These are phyloP conservation scores for Tetrapyrgos nigripes DNA, from an alignment of 1,284 basidiomycete genomes.

Conservation along the genomic window DNA sequence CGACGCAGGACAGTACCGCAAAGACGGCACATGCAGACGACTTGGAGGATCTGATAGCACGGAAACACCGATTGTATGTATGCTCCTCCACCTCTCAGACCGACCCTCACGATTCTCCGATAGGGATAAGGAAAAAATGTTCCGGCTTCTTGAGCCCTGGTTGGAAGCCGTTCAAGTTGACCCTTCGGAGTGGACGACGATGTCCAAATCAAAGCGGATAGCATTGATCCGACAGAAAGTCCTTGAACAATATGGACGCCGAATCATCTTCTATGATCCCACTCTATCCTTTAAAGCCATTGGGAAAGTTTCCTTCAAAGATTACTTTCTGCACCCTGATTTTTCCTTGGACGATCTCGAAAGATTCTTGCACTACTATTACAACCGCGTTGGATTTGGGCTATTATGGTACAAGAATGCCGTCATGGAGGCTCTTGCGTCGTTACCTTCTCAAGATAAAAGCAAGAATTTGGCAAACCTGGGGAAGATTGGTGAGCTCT, in stretches of 20 bases:
- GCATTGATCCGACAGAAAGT: background rate
- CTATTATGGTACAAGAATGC: slow-evolving; percentile 37
- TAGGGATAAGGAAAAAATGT: slow-evolving; percentile 15
- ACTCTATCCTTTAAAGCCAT: slow-evolving; percentile 31
- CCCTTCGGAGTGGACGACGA: too few species aligned
- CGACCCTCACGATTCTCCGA: background rate
- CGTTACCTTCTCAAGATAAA: slow-evolving; percentile 6
- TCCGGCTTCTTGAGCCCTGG: slow-evolving; percentile 2
- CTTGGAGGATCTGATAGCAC: slow-evolving; percentile 29
- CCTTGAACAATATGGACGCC: slow-evolving; percentile 26
- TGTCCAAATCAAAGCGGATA: too few species aligned
- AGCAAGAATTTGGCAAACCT: slow-evolving; percentile 16
- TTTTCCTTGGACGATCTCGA: slow-evolving; percentile 31
- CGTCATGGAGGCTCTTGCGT: slow-evolving; percentile 31
- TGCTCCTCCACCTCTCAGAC: background rate
- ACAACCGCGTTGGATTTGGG: slow-evolving; percentile 14
- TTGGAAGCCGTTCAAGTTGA: slow-evolving; percentile 10
- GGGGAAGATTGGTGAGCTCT: background rate
- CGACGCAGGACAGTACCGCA: too few species aligned
- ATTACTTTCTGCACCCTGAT: slow-evolving; percentile 33
- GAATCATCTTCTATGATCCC: slow-evolving; percentile 34
- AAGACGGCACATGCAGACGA: background rate
- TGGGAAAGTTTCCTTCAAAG: slow-evolving; percentile 36
- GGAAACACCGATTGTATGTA: slow-evolving; percentile 26
- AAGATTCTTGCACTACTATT: slow-evolving; percentile 14